Evolutionary conservation across 2,329 filamentous ascomycete genomes (phyloP), one percentile per base, ranked within the genome.

Genomic region (Penicillium decumbens): DNA sequence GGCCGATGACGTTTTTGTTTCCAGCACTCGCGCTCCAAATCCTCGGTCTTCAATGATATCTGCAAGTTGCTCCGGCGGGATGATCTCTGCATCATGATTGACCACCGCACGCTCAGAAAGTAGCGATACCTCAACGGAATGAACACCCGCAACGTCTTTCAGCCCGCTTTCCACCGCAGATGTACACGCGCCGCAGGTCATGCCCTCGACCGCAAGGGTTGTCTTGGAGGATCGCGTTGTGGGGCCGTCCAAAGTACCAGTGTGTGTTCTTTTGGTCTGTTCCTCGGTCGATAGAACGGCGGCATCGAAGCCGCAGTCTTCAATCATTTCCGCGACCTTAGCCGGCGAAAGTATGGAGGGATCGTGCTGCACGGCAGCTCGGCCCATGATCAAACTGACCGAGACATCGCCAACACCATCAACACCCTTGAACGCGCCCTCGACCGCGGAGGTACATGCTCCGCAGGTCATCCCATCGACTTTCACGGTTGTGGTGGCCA

Each of bases 381-480:
- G 84, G 71, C 95, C 91, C 83, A 96, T 95, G 48, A 96, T 87
- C 61, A 98, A 76, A 67, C 89, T 95, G 62, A 98, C 87, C 8
- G 90, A 95, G 51, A 97, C 89, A 60, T 80, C 89, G 55, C 87
- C 88, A 8, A 93, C 84, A 47, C 93, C 92, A 33, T 86, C 78
- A 4, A 95, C 80, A 58, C 81, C 82, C 63, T 89, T 87, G 74
- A 98, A 95, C 58, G 88, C 93, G 51, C 86, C 82, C 77, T 97
- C 92, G 60, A 98, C 86, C n/a, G 93, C 86, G 39, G 91, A 95
- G 25, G 92, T 96, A 69, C 93, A 98, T 60, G 92, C 87, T 66
- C 92, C 91, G 74, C 93, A 98, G 57, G 78, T 80, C 76, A 80
- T 98, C 60, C 93, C 93, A 59, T 87, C 89, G 35, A 98, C 87